Evolutionary conservation across 2,329 filamentous ascomycete species (phyloP), one percentile per base, ranked within the genome.

Genomic region (Aureobasidium sp.): DNA sequence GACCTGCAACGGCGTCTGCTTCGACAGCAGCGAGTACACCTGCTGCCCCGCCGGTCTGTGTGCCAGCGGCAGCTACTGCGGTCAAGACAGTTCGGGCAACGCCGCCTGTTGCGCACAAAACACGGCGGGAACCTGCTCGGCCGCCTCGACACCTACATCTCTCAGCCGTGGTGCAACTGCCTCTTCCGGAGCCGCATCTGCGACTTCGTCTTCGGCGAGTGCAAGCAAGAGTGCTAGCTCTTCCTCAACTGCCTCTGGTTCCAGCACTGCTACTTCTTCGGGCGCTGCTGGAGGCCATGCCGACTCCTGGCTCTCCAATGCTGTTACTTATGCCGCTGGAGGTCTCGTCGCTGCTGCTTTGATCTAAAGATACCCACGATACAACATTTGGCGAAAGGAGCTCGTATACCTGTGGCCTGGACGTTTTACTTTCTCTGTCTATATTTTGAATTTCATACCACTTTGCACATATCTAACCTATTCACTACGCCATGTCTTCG

Each of bases 1-100:
- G 12, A 62, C 49, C 39, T 62, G 60, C 60, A 55, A 62, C 42
- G 60, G 60, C 12, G 60, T 62, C 11, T 62, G 60, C 51, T 62
- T 39, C 49, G 49, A 55, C 27, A 47, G 39, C 49, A 47, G 22
- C 37, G 42, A 48, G 6, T 56, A 48, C 60, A 49, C 42, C 51
- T 62, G 60, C 60, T 62, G 60, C 25, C 27, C 60, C 4, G 27
- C 60, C 11, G 60, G 60, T 1, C 51, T 62, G 15, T 62, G 60
- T 34, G 60, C 60, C 22, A 41, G 39, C 22, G 60, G 51, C 12
- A 56, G 42, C 60, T 62, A 62, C 49, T 62, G 60, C 42, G 60
- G 60, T 22, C 48, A 55, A 55, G 60, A 62, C 42, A 39, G 8
- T 31, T 34, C 37, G 9, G 60, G 60, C 41, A 62, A 62, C n/a